phyloP scores from a whole-genome alignment of 306 rosid species.

The Ziziphus jujuba region DNA sequence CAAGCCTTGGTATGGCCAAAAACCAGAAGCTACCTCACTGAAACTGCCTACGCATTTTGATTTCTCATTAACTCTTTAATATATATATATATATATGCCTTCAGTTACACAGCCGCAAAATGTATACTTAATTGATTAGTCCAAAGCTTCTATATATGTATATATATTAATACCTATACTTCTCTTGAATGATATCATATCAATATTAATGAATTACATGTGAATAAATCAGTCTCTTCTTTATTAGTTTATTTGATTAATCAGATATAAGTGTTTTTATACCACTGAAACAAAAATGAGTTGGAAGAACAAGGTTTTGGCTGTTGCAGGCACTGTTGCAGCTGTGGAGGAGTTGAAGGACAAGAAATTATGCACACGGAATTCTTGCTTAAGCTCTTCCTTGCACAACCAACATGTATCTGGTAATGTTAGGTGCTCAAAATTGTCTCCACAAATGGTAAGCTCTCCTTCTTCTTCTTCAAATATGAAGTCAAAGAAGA shows the following conservation, averaged over 20 bases:
- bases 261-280: no score
- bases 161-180: no score
- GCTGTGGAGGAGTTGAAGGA: conserved; percentile 1
- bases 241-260: not conserved
- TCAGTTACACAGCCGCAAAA: conserved; percentile 7
- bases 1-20: conserved; percentile 3
- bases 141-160: not conserved
- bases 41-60: not conserved
- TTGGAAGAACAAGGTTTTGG: conserved; percentile 13
- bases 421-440: not conserved
- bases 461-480: not conserved
- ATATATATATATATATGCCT: not conserved
- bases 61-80: not conserved
- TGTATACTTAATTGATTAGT: not conserved
- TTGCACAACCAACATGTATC: not conserved
- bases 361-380: conserved; percentile 4
- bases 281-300: not conserved
- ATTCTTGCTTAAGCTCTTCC: not conserved
- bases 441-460: conserved; percentile 2
- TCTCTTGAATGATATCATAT: no score
- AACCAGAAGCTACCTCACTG: not conserved
- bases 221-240: no score
- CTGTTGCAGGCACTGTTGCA: conserved; percentile 3
- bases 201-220: no score
- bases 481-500: not conserved